A percentile compares a stretch with the other conserved stretches of the same genome.
Evolutionary conservation across 2,329 filamentous ascomycete species (phyloP).

Genomic region (Talaromyces islandicus): DNA sequence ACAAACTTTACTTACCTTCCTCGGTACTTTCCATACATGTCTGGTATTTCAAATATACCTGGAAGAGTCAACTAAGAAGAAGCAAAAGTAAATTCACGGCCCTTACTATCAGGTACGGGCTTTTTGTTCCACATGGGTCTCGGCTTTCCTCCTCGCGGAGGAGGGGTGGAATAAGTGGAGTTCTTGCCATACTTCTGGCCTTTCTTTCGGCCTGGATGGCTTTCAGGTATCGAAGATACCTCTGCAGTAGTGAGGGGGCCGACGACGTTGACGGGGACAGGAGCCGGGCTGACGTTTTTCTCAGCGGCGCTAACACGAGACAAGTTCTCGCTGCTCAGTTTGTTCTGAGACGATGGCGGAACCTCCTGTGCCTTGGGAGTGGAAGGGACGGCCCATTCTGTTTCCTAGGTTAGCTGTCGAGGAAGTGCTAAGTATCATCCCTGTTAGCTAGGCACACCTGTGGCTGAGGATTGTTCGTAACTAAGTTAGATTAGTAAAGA

Average conservation of each 20-base stretch:
- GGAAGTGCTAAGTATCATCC: background rate
- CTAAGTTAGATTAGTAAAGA: background rate
- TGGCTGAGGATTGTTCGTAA: background rate
- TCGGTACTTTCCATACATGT: background rate
- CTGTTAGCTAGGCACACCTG: background rate
- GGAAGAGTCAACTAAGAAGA: background rate
- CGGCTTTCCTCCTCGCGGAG: background rate
- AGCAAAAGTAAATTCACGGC: background rate
- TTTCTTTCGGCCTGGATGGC: background rate
- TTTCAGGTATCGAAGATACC: background rate
- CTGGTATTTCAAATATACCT: background rate
- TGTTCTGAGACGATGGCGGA: too few relatives aligned
- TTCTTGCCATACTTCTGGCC: background rate
- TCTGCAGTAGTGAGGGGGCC: background rate
- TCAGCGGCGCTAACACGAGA: conserved; percentile 5
- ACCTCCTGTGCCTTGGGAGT: background rate
- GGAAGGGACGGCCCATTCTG: background rate
- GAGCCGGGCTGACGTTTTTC: background rate
- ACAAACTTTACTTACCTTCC: background rate
- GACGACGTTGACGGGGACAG: background rate
- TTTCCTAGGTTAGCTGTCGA: background rate
- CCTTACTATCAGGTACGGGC: background rate
- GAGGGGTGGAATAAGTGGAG: background rate
- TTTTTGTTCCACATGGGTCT: background rate
- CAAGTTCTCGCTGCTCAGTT: background rate